Conservation (phyloP, 164 flowering plant species). For the Buxus sempervirens region DNA sequence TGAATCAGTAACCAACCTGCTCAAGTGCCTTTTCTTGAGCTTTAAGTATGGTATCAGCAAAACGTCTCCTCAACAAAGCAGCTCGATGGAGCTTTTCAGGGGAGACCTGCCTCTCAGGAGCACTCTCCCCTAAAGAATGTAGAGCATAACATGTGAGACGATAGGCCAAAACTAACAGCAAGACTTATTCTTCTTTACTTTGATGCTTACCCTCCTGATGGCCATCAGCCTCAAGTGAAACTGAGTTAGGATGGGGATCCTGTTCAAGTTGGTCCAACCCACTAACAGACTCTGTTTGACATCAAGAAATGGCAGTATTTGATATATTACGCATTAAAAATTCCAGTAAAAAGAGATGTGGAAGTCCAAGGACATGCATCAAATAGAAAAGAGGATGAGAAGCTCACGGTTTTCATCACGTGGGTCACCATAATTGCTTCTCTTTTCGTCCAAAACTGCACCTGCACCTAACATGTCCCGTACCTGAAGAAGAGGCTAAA, state of each 20-base stretch:
- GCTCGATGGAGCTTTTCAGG: slow-evolving; percentile 84
- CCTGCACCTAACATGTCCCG: slow-evolving; percentile 33
- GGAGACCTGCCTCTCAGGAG: slow-evolving; percentile 84
- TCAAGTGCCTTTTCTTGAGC: slow-evolving; percentile 77
- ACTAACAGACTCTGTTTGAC: slow-evolving; percentile 36
- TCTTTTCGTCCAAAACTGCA: slow-evolving; percentile 30
- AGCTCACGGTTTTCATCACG: slow-evolving; percentile 45
- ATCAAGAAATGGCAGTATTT: slow-evolving; percentile 3
- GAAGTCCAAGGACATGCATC: neutral
- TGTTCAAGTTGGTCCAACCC: slow-evolving; percentile 44
- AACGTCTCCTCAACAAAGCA: slow-evolving; percentile 74
- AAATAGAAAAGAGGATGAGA: neutral
- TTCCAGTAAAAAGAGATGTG: neutral
- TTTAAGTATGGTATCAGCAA: slow-evolving; percentile 90
- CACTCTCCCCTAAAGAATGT: slow-evolving; percentile 69
- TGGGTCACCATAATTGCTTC: slow-evolving; percentile 25
- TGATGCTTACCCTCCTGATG: slow-evolving; percentile 75
- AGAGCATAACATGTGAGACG: slow-evolving; percentile 45
- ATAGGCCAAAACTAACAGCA: slow-evolving; percentile 34
- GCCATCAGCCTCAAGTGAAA: slow-evolving; percentile 31
- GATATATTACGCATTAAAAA: neutral
- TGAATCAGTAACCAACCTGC: slow-evolving; percentile 40
- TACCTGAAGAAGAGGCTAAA: neutral
- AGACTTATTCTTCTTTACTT: slow-evolving; percentile 29
- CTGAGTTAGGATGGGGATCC: slow-evolving; percentile 27